These are phyloP conservation scores for Trichoderma breve DNA, from an alignment of 2,329 filamentous ascomycete species.

Conservation along the genomic window DNA sequence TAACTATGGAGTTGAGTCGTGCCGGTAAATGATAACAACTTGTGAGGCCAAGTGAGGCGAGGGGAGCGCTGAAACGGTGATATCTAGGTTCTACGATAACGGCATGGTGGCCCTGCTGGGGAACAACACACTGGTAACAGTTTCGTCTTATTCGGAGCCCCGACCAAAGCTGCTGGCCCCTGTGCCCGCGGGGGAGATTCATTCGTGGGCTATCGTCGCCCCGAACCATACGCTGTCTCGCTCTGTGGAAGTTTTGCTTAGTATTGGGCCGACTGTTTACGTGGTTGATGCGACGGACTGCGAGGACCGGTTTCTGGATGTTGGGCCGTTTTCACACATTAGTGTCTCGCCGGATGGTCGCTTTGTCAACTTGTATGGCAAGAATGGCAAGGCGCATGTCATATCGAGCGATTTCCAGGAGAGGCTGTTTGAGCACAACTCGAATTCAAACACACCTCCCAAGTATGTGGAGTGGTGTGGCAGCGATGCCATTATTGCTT, in stretches of 20 bases:
- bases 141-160: constrained; percentile 88
- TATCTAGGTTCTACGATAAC: constrained; percentile 69
- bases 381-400: constrained; percentile 82
- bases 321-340: constrained; percentile 88
- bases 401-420: constrained; percentile 95
- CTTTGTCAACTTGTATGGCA: constrained; percentile 83
- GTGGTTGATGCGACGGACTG: constrained; percentile 85
- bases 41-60: not conserved
- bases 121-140: constrained; percentile 82
- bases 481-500: constrained; percentile 89
- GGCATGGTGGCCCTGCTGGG: constrained; percentile 91
- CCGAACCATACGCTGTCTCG: constrained; percentile 85
- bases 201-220: constrained; percentile 86
- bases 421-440: constrained; percentile 87
- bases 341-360: constrained; percentile 88
- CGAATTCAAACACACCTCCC: constrained; percentile 78
- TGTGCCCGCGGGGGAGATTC: constrained; percentile 73
- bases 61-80: not conserved
- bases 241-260: constrained; percentile 88
- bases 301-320: constrained; percentile 86
- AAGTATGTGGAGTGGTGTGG: constrained; percentile 95
- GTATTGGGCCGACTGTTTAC: constrained; percentile 79
- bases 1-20: constrained; percentile 81
- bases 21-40: constrained; percentile 47
- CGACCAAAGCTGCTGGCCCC: constrained; percentile 78